These are phyloP conservation scores for Erysiphe pulchra DNA, from an alignment of 2,329 filamentous ascomycete genomes.

Conservation along the genomic window DNA sequence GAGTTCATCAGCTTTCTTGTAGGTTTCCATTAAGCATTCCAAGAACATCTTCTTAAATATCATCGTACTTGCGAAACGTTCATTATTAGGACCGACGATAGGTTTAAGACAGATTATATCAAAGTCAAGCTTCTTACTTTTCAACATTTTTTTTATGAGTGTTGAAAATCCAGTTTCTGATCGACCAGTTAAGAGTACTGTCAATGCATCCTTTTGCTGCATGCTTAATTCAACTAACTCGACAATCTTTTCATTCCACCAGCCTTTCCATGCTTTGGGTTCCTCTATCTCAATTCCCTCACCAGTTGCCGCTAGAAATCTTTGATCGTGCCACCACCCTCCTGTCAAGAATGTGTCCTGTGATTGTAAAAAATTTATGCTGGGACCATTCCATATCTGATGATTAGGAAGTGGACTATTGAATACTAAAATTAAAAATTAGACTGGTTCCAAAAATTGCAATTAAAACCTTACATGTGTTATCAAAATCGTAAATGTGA, in stretches of 20 bases:
- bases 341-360: constrained; percentile 58
- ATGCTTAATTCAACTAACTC: constrained; percentile 60
- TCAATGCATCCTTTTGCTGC: constrained; percentile 61
- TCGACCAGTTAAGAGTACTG: constrained; percentile 68
- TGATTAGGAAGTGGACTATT: constrained; percentile 72
- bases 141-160: constrained; percentile 57
- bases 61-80: constrained; percentile 65
- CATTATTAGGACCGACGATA: constrained; percentile 49
- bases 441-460: too few species aligned
- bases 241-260: constrained; percentile 87
- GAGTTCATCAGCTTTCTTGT: constrained; percentile 59
- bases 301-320: constrained; percentile 66
- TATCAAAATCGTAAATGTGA: constrained; percentile 96
- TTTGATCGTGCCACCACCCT: constrained; percentile 91
- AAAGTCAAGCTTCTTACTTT: constrained; percentile 57
- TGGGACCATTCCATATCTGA: constrained; percentile 58
- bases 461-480: constrained; percentile 38
- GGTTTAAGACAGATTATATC: constrained; percentile 80
- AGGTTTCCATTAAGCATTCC: constrained; percentile 60
- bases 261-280: constrained; percentile 60
- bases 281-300: constrained; percentile 65
- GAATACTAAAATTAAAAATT: constrained; percentile 35
- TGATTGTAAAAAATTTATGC: constrained; percentile 50
- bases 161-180: constrained; percentile 52
- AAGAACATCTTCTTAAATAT: constrained; percentile 78